Conservation (phyloP, 2,329 filamentous ascomycete species). For the Alternaria solani region DNA sequence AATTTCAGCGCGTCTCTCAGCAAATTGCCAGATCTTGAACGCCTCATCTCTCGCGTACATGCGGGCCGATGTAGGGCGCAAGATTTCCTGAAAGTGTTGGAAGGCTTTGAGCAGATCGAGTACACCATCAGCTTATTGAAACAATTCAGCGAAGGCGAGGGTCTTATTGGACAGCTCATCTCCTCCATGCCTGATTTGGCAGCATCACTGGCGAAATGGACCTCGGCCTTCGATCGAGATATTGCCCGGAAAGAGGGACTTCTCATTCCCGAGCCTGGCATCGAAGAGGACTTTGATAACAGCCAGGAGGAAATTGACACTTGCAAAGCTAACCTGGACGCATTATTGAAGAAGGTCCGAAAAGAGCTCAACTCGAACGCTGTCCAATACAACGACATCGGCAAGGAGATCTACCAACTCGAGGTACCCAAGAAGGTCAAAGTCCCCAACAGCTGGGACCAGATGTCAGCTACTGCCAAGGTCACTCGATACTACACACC, state of each 20-base stretch:
- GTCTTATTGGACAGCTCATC: conserved; percentile 84
- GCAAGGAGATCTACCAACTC: conserved; percentile 96
- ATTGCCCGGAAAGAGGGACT: conserved; percentile 82
- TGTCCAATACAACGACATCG: conserved; percentile 71
- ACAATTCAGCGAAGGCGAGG: conserved; percentile 77
- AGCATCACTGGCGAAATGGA: conserved; percentile 81
- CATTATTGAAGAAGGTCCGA: conserved; percentile 74
- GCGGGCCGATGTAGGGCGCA: conserved; percentile 88
- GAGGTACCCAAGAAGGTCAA: conserved; percentile 88
- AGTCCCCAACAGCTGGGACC: conserved; percentile 87
- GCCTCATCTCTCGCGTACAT: conserved; percentile 92
- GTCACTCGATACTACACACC: conserved; percentile 95
- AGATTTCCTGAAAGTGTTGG: conserved; percentile 91
- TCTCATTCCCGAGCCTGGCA: conserved; percentile 82
- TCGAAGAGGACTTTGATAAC: conserved; percentile 90
- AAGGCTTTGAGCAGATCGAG: conserved; percentile 97
- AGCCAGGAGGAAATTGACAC: conserved; percentile 79
- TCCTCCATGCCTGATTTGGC: conserved; percentile 84
- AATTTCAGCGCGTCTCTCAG: conserved; percentile 87
- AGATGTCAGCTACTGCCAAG: conserved; percentile 92
- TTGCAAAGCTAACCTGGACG: conserved; percentile 76
- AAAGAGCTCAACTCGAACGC: conserved; percentile 76
- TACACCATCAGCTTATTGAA: conserved; percentile 86
- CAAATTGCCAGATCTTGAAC: conserved; percentile 92
- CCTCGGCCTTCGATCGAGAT: conserved; percentile 84